Conservation (phyloP, 257 asterid species). For the Jasminum sambac region DNA sequence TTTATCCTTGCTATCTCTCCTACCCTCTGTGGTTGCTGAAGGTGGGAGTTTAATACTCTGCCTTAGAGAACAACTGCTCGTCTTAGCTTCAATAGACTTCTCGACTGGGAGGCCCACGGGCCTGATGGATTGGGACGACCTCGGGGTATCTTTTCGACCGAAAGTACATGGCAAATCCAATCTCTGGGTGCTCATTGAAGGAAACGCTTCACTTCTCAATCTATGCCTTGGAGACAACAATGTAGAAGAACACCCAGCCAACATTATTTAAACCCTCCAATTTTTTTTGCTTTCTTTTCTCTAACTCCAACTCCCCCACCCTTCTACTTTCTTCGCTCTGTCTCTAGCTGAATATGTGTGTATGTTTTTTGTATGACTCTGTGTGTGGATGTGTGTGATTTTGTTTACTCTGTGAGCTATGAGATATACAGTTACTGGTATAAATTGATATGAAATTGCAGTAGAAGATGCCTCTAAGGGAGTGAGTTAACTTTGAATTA, state of each 20-base stretch:
- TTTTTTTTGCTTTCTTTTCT: conserved; percentile 28
- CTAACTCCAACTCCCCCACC: conserved; percentile 48
- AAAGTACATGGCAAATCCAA: conserved; percentile 84
- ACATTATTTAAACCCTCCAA: conserved; percentile 76
- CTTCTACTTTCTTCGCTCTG: conserved; percentile 14
- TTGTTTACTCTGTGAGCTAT: conserved; percentile 28
- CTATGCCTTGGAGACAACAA: conserved; percentile 91
- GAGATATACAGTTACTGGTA: conserved; percentile 26
- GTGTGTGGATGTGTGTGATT: conserved; percentile 12
- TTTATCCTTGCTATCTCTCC: conserved; percentile 47
- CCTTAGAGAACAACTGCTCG: conserved; percentile 45
- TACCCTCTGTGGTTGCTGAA: conserved; percentile 44
- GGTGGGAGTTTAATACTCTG: conserved; percentile 74
- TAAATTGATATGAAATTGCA: background rate
- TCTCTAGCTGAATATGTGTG: conserved; percentile 20
- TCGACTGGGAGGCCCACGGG: conserved; percentile 75
- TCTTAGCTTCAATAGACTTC: conserved; percentile 41
- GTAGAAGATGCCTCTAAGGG: conserved; percentile 33
- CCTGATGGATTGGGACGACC: conserved; percentile 60
- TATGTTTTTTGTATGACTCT: conserved; percentile 29
- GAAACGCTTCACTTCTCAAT: conserved; percentile 83
- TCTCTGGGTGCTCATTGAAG: conserved; percentile 94
- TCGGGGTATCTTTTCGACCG: conserved; percentile 53
- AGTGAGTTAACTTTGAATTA: conserved; percentile 55
- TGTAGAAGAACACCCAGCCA: conserved; percentile 97